Evolutionary conservation across 1,284 basidiomycete species (phyloP), one percentile per base, ranked within the genome.

Genomic region (Rhodofomes roseus): DNA sequence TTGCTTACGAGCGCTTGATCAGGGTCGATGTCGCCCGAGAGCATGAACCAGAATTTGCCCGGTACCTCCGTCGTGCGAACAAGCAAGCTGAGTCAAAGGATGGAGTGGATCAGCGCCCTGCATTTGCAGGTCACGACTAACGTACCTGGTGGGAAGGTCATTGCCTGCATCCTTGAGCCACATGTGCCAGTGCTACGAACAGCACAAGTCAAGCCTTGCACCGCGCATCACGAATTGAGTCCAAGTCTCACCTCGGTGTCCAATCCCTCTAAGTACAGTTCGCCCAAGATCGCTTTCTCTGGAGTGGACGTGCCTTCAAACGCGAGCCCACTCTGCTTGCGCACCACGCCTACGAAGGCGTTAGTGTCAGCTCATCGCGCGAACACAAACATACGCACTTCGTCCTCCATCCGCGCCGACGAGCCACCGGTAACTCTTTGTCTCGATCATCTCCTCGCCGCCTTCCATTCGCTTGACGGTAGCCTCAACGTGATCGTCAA

Each of bases 361-460:
- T 58, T 46, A n/a, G 22, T n/a, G n/a, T 22, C 20, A 41, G 50
- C 39, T 16, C 48, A 37, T 16, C 14, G 23, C 18, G 37, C 18
- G 43, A 50, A 37, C 20, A 16, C 34, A 14, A 25, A 43, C 4
- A 31, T 6, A 5, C 31, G 4, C 31, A 76, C 74, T 70, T 66
- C 63, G 68, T 8, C 70, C 75, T 7, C 76, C 76, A 63, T 77
- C 74, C 2, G 73, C 67, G 4, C 76, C 76, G 14, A 77, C 59
- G 4, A 77, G 51, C 50, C 63, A 75, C 6, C 58, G 57, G n/a
- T 56, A 59, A 6, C 54, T 25, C 25, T 67, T 55, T 62, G 46
- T 62, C 31, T 63, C 60, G 5, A 20, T 2, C 1, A 23, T 29
- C 43, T 63, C 63, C 29, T 34, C 20, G 36, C 51, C 59, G 14